Evolutionary conservation across 768 basidiomycete species (phyloP).

Genomic region (Amanita subjunquillea): DNA sequence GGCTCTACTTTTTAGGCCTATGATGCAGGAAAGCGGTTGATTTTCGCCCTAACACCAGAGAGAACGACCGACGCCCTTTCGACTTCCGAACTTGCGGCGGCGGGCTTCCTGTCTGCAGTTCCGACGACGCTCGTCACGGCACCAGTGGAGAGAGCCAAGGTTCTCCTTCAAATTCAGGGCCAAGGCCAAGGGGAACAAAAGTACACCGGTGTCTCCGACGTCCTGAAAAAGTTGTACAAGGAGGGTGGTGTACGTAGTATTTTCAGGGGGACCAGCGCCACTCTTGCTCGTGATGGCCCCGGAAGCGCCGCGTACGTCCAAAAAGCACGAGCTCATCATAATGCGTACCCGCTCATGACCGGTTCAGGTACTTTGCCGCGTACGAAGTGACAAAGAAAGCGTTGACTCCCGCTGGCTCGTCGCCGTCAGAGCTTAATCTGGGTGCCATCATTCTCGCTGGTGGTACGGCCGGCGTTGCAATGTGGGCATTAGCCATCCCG

Average conservation of each 20-base stretch:
- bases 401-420: conserved; percentile 71
- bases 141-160: conserved; percentile 95
- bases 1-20: conserved; percentile 54
- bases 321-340: too few species aligned
- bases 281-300: conserved; percentile 89
- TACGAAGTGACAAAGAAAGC: conserved; percentile 91
- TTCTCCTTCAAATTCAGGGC: conserved; percentile 90
- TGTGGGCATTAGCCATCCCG: conserved; percentile 97
- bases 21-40: conserved; percentile 83
- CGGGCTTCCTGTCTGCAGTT: conserved; percentile 90
- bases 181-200: conserved; percentile 62
- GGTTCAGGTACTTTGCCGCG: conserved; percentile 82
- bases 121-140: conserved; percentile 90
- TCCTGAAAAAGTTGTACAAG: conserved; percentile 80
- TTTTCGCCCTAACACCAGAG: conserved; percentile 70
- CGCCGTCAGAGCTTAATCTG: conserved; percentile 75
- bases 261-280: conserved; percentile 90
- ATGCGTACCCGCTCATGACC: not conserved
- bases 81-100: conserved; percentile 73
- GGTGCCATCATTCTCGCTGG: conserved; percentile 85
- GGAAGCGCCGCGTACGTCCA: conserved; percentile 85
- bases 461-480: conserved; percentile 90
- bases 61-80: conserved; percentile 55
- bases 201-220: conserved; percentile 90
- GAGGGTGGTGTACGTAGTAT: conserved; percentile 91